Conservation (phyloP, 2,329 filamentous ascomycete genomes). For the Pseudomassariella vexata region DNA sequence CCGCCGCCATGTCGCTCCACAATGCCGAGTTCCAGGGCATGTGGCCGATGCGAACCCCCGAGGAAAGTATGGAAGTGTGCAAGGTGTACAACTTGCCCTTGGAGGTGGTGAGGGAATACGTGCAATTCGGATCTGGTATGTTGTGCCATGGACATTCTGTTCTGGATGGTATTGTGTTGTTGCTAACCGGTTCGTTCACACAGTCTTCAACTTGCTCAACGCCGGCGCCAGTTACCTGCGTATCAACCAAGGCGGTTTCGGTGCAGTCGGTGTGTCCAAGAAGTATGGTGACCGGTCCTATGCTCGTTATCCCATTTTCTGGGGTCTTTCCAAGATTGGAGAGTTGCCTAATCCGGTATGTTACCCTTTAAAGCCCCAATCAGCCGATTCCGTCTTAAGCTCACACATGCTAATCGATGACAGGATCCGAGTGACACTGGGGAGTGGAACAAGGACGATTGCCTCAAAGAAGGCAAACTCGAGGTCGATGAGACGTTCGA, state of each 20-base stretch:
- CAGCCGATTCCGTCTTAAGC: too few species aligned
- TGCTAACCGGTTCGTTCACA: too few species aligned
- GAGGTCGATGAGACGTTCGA: slow-evolving; percentile 53
- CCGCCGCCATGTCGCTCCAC: slow-evolving; percentile 58
- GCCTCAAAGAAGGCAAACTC: slow-evolving; percentile 38
- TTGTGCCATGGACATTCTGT: too few species aligned
- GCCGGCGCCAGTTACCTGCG: slow-evolving; percentile 61
- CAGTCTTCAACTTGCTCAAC: slow-evolving; percentile 62
- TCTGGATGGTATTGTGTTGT: too few species aligned
- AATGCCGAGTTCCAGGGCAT: slow-evolving; percentile 66
- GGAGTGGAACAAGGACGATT: slow-evolving; percentile 51
- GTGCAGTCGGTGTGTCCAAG: slow-evolving; percentile 61
- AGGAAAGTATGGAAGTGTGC: slow-evolving; percentile 58
- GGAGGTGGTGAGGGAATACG: slow-evolving; percentile 52
- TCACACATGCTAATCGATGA: too few species aligned
- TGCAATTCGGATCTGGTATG: slow-evolving; percentile 66
- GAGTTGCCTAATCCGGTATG: slow-evolving; percentile 59
- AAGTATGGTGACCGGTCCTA: slow-evolving; percentile 67
- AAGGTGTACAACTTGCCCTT: slow-evolving; percentile 56
- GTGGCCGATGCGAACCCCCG: slow-evolving; percentile 59
- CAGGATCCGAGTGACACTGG: slow-evolving; percentile 60
- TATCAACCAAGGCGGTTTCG: slow-evolving; percentile 61
- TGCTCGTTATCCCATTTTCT: slow-evolving; percentile 64
- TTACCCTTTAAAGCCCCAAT: too few species aligned
- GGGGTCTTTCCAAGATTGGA: slow-evolving; percentile 57